Evolutionary conservation across 2,329 filamentous ascomycete species (phyloP).

Genomic region (Epichloe gansuensis): DNA sequence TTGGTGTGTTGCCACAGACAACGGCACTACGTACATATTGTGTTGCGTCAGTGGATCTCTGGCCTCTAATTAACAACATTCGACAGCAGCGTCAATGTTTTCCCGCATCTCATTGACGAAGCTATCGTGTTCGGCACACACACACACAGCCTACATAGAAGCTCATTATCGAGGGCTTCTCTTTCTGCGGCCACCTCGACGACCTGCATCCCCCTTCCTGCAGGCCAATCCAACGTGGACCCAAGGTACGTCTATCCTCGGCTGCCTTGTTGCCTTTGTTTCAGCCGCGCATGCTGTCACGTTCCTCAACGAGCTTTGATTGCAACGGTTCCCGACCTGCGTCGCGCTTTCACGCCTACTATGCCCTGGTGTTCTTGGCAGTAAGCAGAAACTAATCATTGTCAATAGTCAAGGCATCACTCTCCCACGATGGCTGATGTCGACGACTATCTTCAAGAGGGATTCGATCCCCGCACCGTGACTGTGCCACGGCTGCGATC

Average conservation of each 20-base stretch:
- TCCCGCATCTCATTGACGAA: neutral
- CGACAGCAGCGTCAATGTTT: neutral
- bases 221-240: neutral
- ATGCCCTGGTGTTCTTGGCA: neutral
- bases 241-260: neutral
- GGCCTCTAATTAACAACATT: conserved; percentile 7
- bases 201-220: conserved; percentile 1
- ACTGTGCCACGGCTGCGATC: conserved; percentile 82
- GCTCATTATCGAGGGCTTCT: neutral
- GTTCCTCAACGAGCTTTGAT: neutral
- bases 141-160: neutral
- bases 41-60: conserved; percentile 20
- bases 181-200: conserved; percentile 5
- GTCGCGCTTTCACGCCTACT: neutral
- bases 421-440: conserved; percentile 42
- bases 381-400: neutral
- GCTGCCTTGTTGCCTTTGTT: conserved; percentile 2
- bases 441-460: conserved; percentile 76
- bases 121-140: neutral
- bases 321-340: neutral
- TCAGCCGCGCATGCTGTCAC: conserved; percentile 1
- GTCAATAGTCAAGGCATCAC: neutral
- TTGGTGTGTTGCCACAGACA: conserved; percentile 27
- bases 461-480: conserved; percentile 71
- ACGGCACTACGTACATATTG: conserved; percentile 16